Percentiles rank a stretch among this genome's conserved stretches.
phyloP scores from a whole-genome alignment of 306 rosid species.

The Begonia masoniana region DNA sequence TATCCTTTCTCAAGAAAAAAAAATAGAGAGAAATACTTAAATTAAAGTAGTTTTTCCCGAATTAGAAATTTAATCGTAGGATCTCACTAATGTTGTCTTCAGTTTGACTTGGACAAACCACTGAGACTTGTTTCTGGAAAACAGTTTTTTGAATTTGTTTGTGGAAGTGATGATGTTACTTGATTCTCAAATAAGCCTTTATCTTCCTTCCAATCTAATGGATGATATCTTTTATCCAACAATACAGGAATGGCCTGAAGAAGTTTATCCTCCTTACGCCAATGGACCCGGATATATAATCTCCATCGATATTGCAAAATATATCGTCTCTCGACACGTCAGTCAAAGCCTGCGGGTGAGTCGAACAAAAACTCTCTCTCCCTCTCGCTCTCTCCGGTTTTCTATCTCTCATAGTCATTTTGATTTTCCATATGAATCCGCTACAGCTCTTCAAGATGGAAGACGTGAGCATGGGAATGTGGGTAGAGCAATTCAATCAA shows the following conservation, averaged over 20 bases:
- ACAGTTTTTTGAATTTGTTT: too few species aligned
- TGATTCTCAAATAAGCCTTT: neutral
- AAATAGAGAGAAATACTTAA: too few species aligned
- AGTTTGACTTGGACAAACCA: too few species aligned
- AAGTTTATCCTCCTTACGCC: slow-evolving; percentile 85
- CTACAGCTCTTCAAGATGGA: slow-evolving; percentile 94
- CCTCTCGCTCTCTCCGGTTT: neutral
- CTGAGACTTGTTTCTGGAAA: too few species aligned
- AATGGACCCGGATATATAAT: slow-evolving; percentile 88
- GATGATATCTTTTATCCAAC: neutral
- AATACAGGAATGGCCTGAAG: slow-evolving; percentile 94
- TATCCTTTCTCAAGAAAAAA: too few species aligned
- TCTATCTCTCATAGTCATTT: neutral
- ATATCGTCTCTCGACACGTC: slow-evolving; percentile 48
- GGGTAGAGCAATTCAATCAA: slow-evolving; percentile 78
- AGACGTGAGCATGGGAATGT: slow-evolving; percentile 99
- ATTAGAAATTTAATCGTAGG: too few species aligned
- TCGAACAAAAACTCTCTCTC: slow-evolving; percentile 12
- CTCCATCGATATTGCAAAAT: slow-evolving; percentile 66
- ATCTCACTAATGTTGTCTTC: too few species aligned
- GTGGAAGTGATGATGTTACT: too few species aligned
- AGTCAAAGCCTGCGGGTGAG: slow-evolving; percentile 61
- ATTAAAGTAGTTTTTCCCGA: too few species aligned
- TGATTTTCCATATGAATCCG: neutral
- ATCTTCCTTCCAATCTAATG: neutral